A percentile compares a stretch with the other conserved stretches of the same genome.
phyloP scores from a whole-genome alignment of 1,284 basidiomycete species.

The Fistulina hepatica region DNA sequence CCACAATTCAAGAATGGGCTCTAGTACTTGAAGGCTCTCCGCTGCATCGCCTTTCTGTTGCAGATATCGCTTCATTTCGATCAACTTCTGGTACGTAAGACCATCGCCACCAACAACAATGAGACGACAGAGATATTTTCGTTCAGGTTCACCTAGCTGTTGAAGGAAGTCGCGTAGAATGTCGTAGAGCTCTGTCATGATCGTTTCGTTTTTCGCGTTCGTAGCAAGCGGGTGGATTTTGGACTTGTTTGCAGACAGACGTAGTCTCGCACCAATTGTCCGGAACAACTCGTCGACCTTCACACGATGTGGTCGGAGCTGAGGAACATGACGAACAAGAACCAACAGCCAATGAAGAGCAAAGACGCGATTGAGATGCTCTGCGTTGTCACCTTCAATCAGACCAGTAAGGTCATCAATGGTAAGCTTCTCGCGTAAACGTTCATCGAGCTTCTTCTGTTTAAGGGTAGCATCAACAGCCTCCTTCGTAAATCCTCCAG shows the following conservation, averaged over 20 bases:
- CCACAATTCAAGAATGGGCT: slow-evolving; percentile 6
- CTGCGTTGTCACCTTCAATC: slow-evolving; percentile 20
- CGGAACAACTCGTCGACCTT: slow-evolving; percentile 16
- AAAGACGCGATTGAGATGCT: slow-evolving; percentile 18
- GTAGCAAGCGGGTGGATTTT: slow-evolving; percentile 20
- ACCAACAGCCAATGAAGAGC: slow-evolving; percentile 20
- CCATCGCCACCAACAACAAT: slow-evolving; percentile 24
- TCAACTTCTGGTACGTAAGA: slow-evolving; percentile 23
- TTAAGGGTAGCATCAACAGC: slow-evolving; percentile 16
- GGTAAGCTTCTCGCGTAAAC: slow-evolving; percentile 14
- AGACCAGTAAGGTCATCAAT: slow-evolving; percentile 15
- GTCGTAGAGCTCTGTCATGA: slow-evolving; percentile 21
- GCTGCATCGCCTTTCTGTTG: slow-evolving; percentile 18
- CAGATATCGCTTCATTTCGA: slow-evolving; percentile 22
- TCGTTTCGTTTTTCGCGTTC: slow-evolving; percentile 20
- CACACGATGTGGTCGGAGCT: slow-evolving; percentile 13
- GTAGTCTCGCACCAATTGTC: slow-evolving; percentile 13
- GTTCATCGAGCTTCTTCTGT: slow-evolving; percentile 5
- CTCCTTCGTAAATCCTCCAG: slow-evolving; percentile 7
- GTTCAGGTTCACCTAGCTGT: slow-evolving; percentile 20
- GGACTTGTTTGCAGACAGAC: slow-evolving; percentile 7
- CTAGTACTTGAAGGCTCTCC: slow-evolving; percentile 15
- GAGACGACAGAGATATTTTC: slow-evolving; percentile 12
- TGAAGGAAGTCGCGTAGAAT: slow-evolving; percentile 21
- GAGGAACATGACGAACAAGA: slow-evolving; percentile 19